Evolutionary conservation across 768 basidiomycete genomes (phyloP), one percentile per base, ranked within the genome.

Genomic region (Russula brevipes): DNA sequence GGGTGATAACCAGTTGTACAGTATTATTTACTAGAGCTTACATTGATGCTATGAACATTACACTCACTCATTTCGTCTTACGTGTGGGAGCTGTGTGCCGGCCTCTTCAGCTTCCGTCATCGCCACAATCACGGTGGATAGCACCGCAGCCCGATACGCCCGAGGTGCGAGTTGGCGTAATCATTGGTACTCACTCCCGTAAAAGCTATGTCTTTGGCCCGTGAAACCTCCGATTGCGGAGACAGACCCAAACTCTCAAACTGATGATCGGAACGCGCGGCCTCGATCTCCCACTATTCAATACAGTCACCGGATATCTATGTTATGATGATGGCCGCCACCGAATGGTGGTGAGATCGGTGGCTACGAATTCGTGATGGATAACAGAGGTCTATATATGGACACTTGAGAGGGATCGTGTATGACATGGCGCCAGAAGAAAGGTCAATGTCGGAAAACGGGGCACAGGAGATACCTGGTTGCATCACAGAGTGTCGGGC

Each of bases 401-500:
- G 24, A n/a, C 35, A 14, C 33, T 49, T 49, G 36, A 45, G 45
- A 45, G 19, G 38, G 38, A 39, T 12, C 1, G 41, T 50, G 35
- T 39, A 38, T 33, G 19, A 30, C 30, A 35, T 7, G 19, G n/a
- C 36, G 35, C 17, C 10, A 11, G 36, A 38, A 54, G 31, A 61
- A 14, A 39, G 4, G 16, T 14, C 17, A 12, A 41, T n/a, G 4
- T 14, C 30, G 49, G 11, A 41, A 44, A 54, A 2, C n/a, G 49
- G 30, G 47, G n/a, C n/a, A 9, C 5, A 33, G 38, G 41, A 1
- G 7, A 44, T 44, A 35, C 73, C 73, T n/a, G 67, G 62, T n/a
- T 19, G 6, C 17, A 24, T 65, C 81, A 88, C 65, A 88, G 70
- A 35, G 88, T 88, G 59, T 86, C 82, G 0, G 89, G 88, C 24